Evolutionary conservation across 805 yeast genomes (phyloP).

Genomic region (Ascoidea tarda): DNA sequence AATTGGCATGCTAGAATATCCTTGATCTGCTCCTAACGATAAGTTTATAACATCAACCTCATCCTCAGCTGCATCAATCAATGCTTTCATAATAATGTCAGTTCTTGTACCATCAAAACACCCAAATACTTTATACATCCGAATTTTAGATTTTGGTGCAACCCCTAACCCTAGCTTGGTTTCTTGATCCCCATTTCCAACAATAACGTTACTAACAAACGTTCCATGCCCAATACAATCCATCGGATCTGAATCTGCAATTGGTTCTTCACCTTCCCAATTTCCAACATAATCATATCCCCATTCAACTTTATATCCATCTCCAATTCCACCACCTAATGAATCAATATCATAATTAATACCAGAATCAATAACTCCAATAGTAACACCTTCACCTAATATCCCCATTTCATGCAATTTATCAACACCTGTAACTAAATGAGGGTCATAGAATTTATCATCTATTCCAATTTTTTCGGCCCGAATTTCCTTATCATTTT

Average conservation of each 20-base stretch:
- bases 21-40: not conserved
- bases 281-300: constrained; percentile 11
- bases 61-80: constrained; percentile 3
- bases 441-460: constrained; percentile 1
- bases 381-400: constrained; percentile 8
- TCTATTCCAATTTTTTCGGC: constrained; percentile 7
- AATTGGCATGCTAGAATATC: not conserved
- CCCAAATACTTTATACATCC: constrained; percentile 12
- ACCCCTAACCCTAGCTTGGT: constrained; percentile 7
- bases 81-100: constrained; percentile 10
- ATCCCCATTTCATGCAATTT: constrained; percentile 8
- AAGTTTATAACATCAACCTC: constrained; percentile 1
- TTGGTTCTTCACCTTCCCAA: constrained; percentile 1
- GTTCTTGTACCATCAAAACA: constrained; percentile 10
- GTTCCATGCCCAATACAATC: constrained; percentile 15
- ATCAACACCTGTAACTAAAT: constrained; percentile 11
- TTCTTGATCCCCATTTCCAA: constrained; percentile 7
- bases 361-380: constrained; percentile 5
- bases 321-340: constrained; percentile 13
- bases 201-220: constrained; percentile 11
- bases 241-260: constrained; percentile 7
- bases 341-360: constrained; percentile 5
- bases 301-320: constrained; percentile 8
- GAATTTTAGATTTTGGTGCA: constrained; percentile 11
- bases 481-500: too few relatives aligned